These are phyloP conservation scores for Apiospora pterosperma DNA, from an alignment of 2,329 filamentous ascomycete species.

Conservation along the genomic window DNA sequence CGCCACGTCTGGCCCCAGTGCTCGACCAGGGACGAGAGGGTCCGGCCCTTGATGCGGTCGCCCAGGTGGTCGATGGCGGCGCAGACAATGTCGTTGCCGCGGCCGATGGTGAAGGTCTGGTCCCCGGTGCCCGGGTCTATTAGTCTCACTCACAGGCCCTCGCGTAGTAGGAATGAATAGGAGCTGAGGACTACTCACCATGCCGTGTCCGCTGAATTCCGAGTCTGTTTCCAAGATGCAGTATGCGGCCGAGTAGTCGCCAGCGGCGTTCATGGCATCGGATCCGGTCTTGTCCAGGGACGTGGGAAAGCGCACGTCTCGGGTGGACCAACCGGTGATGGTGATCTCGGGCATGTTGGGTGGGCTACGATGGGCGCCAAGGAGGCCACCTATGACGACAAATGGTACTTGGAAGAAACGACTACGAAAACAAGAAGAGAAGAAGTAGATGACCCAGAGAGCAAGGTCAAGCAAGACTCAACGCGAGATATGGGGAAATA, in stretches of 20 bases:
- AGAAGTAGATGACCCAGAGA: no score
- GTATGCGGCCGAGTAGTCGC: conserved; percentile 93
- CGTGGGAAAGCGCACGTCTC: conserved; percentile 81
- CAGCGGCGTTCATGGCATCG: conserved; percentile 93
- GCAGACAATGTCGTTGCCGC: conserved; percentile 91
- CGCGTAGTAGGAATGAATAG: not conserved
- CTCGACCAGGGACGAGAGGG: conserved; percentile 70
- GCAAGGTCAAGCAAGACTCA: not conserved
- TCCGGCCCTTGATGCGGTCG: conserved; percentile 70
- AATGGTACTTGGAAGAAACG: not conserved
- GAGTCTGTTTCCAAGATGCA: conserved; percentile 85
- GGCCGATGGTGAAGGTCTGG: conserved; percentile 79
- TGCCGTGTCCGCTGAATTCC: conserved; percentile 68
- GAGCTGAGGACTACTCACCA: conserved; percentile 48
- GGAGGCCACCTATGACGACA: not conserved
- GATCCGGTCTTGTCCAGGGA: conserved; percentile 95
- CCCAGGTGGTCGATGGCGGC: conserved; percentile 76
- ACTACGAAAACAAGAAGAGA: not conserved
- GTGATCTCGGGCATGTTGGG: conserved; percentile 54
- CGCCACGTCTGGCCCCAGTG: conserved; percentile 90
- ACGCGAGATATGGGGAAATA: not conserved
- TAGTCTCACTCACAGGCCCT: not conserved
- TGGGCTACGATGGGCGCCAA: conserved; percentile 2
- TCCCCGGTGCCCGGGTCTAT: not conserved
- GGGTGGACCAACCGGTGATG: conserved; percentile 68